These are phyloP conservation scores for Nyctanthes arbortristis DNA, from an alignment of 257 asterid genomes.

Conservation along the genomic window DNA sequence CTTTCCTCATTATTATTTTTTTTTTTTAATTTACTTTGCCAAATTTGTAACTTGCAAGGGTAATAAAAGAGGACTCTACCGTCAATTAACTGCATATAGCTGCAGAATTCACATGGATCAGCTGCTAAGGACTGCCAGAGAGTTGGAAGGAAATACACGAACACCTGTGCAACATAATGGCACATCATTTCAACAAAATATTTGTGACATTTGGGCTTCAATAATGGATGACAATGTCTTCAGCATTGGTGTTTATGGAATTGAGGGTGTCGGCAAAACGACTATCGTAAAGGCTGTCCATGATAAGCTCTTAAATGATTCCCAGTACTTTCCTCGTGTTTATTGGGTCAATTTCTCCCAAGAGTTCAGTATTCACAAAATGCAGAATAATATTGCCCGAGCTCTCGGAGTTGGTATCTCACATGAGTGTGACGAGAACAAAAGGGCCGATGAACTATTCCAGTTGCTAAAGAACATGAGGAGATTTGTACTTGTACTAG, in stretches of 20 bases:
- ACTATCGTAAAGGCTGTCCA: conserved; percentile 12
- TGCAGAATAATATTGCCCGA: conserved; percentile 22
- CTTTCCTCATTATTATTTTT: no score
- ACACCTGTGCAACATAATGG: conserved; percentile 9
- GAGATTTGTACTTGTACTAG: conserved; percentile 18
- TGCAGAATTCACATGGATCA: neutral
- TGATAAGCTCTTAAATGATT: conserved; percentile 6
- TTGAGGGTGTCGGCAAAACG: conserved; percentile 31
- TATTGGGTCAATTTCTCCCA: conserved; percentile 22
- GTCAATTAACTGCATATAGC: neutral
- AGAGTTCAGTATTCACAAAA: neutral
- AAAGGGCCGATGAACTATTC: conserved; percentile 3
- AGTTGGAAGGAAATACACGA: no score
- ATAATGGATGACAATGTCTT: conserved; percentile 10
- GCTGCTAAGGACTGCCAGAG: neutral
- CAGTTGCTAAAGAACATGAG: neutral
- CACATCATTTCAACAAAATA: conserved; percentile 1
- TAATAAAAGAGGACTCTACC: no score
- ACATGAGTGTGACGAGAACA: neutral
- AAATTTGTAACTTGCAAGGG: neutral
- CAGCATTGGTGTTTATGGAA: conserved; percentile 30
- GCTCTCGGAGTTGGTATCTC: conserved; percentile 5
- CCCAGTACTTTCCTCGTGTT: conserved; percentile 10
- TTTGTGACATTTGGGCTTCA: conserved; percentile 14
- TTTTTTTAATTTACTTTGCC: neutral